Base-by-base conservation (phyloP, 2,329 filamentous ascomycete species). In the Verruconis gallopava region DNA sequence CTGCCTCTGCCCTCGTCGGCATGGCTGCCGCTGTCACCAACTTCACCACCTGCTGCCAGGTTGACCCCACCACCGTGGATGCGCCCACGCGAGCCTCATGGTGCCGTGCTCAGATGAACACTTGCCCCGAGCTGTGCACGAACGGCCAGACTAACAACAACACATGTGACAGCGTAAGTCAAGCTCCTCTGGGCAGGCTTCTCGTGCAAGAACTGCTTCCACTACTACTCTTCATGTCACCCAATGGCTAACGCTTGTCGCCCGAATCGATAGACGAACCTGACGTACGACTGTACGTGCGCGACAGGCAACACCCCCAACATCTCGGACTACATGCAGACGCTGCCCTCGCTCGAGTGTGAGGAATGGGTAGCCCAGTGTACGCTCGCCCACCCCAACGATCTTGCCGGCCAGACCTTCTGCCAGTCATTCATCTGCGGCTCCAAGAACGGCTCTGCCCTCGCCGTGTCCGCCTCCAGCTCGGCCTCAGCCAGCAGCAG, bases 331-430 rank as follows among this genome's bases (percentile, higher is more conserved):
- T 81, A 77, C 60, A 50, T 59, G 42, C 61, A 72, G 57, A 75
- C 73, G 18, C 61, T 81, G 38, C 75, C 75, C 33, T 74, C 65
- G 59, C 77, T 65, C 57, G 66, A 75, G 57, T 81, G 77, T 63
- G 53, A 68, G 51, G 60, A 59, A 48, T 71, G 67, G 60, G 73
- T 59, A 53, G 50, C 47, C 30, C 47, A 58, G 44, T 69, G 66
- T 51, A 56, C 63, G 45, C 48, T 47, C 32, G 55, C 52, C 43
- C 59, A 63, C 50, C 58, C 59, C 37, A 50, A 57, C 46, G 58
- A 67, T 46, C 47, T 53, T 30, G 51, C 50, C 13, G 55, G 54
- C 41, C 61, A 63, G 49, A 55, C 54, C 25, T 48, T 47, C 28
- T 81, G 77, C 66, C 50, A 60, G 25, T 55, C 62, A 41, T 52